A percentile compares a stretch with the other conserved stretches of the same genome.
Evolutionary conservation across 106 monocot species (phyloP).

Genomic region (Triglochin maritima): DNA sequence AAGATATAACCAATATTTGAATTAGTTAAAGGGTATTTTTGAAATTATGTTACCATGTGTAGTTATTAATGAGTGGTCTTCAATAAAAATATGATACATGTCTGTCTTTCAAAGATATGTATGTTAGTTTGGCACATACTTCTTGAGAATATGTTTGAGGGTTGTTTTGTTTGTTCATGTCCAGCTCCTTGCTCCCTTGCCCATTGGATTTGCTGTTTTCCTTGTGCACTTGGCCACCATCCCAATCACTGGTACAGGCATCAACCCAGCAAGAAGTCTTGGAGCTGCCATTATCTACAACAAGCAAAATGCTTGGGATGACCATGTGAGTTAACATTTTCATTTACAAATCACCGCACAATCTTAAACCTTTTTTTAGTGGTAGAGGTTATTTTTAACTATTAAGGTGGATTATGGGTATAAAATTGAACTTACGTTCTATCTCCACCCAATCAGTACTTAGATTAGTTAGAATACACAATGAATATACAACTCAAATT

Average conservation of each 20-base stretch:
- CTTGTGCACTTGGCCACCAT: conserved; percentile 45
- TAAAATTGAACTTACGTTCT: no score
- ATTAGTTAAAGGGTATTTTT: no score
- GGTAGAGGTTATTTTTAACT: no score
- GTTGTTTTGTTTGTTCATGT: not conserved
- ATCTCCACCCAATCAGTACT: no score
- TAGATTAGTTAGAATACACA: no score
- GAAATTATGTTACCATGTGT: no score
- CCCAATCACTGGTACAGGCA: conserved; percentile 46
- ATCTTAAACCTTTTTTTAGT: not conserved
- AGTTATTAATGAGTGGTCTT: no score
- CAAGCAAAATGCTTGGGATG: conserved; percentile 33
- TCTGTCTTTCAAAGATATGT: no score
- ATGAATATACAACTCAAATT: no score
- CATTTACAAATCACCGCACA: not conserved
- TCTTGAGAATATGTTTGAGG: not conserved
- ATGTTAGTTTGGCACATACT: not conserved
- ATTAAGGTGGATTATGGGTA: no score
- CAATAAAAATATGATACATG: no score
- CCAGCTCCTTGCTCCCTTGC: conserved; percentile 40
- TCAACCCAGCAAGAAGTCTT: conserved; percentile 44
- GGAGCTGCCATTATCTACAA: conserved; percentile 51
- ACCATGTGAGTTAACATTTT: conserved; percentile 19
- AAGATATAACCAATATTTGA: no score
- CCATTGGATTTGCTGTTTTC: conserved; percentile 48